Evolutionary conservation across 176 grass and related monocot genomes (phyloP).

Genomic region (Cenchrus fungigraminus): DNA sequence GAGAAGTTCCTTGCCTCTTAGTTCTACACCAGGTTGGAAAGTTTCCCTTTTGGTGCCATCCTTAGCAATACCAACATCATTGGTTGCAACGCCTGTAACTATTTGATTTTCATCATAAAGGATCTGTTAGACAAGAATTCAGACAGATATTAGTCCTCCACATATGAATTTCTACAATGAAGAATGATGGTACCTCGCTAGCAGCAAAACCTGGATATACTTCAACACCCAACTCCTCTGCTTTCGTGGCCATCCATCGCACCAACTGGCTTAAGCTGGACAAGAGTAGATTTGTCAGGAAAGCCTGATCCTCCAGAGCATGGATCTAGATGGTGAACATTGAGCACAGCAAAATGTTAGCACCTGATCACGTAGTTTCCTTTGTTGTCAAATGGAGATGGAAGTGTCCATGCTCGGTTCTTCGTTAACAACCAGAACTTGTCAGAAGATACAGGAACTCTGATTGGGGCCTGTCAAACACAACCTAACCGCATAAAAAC

Average conservation of each 20-base stretch:
- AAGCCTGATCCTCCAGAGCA: neutral
- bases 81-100: conserved; percentile 85
- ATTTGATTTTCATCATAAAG: conserved; percentile 88
- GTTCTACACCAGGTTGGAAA: conserved; percentile 88
- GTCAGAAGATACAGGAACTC: conserved; percentile 78
- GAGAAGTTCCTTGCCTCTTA: conserved; percentile 64
- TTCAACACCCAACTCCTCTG: conserved; percentile 96
- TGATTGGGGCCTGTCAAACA: conserved; percentile 72
- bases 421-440: conserved; percentile 88
- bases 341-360: neutral
- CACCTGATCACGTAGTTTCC: conserved; percentile 96
- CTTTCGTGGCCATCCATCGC: conserved; percentile 87
- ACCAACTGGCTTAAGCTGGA: conserved; percentile 86
- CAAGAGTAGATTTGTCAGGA: conserved; percentile 2
- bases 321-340: neutral
- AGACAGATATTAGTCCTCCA: conserved; percentile 48
- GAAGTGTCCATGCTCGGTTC: conserved; percentile 74
- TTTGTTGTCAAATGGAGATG: conserved; percentile 86
- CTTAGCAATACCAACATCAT: conserved; percentile 96
- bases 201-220: conserved; percentile 99
- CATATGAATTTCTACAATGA: conserved; percentile 27
- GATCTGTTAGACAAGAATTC: conserved; percentile 70
- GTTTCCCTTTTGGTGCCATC: conserved; percentile 93
- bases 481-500: conserved; percentile 20
- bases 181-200: conserved; percentile 74